Conservation (phyloP, 202 grass and related monocot species). For the Schoenoplectus tabernaemontani region DNA sequence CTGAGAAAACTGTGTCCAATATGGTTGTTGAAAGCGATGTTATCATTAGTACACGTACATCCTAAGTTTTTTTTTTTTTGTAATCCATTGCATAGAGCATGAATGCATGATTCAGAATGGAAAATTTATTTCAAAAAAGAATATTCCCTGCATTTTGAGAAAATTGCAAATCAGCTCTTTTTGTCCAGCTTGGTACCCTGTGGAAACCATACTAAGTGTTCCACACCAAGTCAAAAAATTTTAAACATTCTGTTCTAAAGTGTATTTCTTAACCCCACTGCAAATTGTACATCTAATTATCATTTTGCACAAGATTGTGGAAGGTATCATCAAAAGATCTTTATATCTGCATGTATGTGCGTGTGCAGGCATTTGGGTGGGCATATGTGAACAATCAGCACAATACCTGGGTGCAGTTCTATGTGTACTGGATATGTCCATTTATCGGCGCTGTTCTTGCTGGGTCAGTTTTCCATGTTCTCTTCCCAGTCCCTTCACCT, state of each 20-base stretch:
- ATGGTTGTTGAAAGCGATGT: neutral
- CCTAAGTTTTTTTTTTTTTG: too few species aligned
- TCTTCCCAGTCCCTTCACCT: conserved; percentile 32
- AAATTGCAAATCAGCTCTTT: neutral
- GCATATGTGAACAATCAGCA: conserved; percentile 75
- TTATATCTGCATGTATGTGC: neutral
- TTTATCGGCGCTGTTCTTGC: conserved; percentile 74
- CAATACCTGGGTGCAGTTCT: conserved; percentile 92
- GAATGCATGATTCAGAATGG: neutral
- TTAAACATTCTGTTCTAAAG: too few species aligned
- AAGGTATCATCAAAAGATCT: neutral
- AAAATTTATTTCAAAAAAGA: neutral
- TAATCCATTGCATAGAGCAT: too few species aligned
- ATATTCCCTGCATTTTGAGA: neutral
- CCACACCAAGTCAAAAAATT: too few species aligned
- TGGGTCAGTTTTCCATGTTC: conserved; percentile 56
- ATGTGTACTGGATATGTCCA: conserved; percentile 98
- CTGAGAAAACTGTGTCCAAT: neutral
- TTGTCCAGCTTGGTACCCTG: neutral
- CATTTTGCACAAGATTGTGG: too few species aligned
- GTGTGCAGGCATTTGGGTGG: conserved; percentile 93
- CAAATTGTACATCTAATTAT: too few species aligned
- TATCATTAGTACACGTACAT: too few species aligned
- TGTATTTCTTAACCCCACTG: neutral
- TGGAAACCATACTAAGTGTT: neutral